phyloP scores from a whole-genome alignment of 1,284 basidiomycete species.

The Puccinia hordei region DNA sequence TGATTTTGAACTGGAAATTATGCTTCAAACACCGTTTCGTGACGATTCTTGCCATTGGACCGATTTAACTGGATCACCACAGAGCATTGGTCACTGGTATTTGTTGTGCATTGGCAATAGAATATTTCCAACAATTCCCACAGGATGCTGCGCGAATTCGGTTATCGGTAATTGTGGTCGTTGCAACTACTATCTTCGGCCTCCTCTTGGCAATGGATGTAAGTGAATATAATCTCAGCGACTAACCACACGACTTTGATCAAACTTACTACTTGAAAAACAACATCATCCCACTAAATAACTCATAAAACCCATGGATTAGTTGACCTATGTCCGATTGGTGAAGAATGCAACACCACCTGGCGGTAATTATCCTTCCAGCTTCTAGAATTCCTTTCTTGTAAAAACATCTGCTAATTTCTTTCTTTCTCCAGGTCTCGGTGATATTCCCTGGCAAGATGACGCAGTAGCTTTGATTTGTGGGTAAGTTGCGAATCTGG shows the following conservation, averaged over 20 bases:
- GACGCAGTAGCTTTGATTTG: slow-evolving; percentile 50
- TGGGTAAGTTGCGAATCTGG: slow-evolving; percentile 29
- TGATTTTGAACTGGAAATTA: not conserved
- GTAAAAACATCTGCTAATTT: not conserved
- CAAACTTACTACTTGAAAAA: not conserved
- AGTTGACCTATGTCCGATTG: slow-evolving; percentile 42
- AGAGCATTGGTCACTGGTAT: slow-evolving; percentile 47
- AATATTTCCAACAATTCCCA: slow-evolving; percentile 50
- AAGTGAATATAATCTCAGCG: not conserved
- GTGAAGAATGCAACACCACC: slow-evolving; percentile 42
- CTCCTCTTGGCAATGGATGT: slow-evolving; percentile 47
- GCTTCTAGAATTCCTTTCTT: not conserved
- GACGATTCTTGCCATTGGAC: not conserved
- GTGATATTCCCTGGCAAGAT: slow-evolving; percentile 51
- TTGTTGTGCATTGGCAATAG: slow-evolving; percentile 43
- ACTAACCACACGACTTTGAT: not conserved
- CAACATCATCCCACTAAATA: no score
- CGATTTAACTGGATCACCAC: not conserved
- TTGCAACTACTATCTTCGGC: slow-evolving; percentile 41
- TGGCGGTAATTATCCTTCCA: slow-evolving; percentile 25
- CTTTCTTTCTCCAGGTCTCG: slow-evolving; percentile 18
- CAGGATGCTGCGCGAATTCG: slow-evolving; percentile 43
- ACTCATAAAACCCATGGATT: not conserved
- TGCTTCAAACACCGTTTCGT: not conserved
- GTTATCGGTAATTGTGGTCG: slow-evolving; percentile 44